Conservation (phyloP, 139 green algal species). For the Volvox reticuliferus region DNA sequence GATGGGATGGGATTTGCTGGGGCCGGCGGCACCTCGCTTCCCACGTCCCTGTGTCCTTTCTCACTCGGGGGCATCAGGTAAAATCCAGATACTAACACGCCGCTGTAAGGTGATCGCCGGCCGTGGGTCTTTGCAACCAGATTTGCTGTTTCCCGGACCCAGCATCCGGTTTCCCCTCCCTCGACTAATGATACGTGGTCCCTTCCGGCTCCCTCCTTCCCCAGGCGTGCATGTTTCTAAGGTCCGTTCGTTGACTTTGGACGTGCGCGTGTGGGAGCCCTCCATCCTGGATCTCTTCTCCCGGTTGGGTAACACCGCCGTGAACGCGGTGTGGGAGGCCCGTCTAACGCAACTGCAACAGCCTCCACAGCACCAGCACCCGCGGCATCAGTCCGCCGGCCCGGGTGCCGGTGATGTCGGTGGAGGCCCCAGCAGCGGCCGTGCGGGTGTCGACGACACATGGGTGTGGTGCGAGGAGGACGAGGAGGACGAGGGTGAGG, state of each 20-base stretch:
- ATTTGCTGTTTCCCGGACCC: too few relatives aligned
- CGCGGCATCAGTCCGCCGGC: background rate
- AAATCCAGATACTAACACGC: too few relatives aligned
- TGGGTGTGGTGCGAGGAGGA: slow-evolving; percentile 61
- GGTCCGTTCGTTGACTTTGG: slow-evolving; percentile 81
- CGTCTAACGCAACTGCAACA: slow-evolving; percentile 12
- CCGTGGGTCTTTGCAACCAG: too few relatives aligned
- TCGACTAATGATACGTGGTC: too few relatives aligned
- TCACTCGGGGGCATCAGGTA: too few relatives aligned
- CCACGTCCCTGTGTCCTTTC: too few relatives aligned
- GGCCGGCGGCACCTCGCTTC: too few relatives aligned
- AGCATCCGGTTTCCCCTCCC: too few relatives aligned
- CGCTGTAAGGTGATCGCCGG: too few relatives aligned
- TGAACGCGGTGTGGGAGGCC: slow-evolving; percentile 62
- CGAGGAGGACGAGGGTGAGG: slow-evolving; percentile 49
- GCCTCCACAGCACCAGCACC: background rate
- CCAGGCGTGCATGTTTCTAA: slow-evolving; percentile 84
- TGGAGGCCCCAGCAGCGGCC: background rate
- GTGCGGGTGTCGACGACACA: slow-evolving; percentile 30
- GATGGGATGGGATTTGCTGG: too few relatives aligned
- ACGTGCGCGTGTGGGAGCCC: slow-evolving; percentile 70
- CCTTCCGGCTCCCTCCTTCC: background rate
- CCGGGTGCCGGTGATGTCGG: background rate
- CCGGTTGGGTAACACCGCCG: slow-evolving; percentile 48
- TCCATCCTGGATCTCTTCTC: slow-evolving; percentile 38